Percentiles rank a stretch among this genome's conserved stretches.
Evolutionary conservation across 2,329 filamentous ascomycete species (phyloP).

Genomic region (Capronia americana): DNA sequence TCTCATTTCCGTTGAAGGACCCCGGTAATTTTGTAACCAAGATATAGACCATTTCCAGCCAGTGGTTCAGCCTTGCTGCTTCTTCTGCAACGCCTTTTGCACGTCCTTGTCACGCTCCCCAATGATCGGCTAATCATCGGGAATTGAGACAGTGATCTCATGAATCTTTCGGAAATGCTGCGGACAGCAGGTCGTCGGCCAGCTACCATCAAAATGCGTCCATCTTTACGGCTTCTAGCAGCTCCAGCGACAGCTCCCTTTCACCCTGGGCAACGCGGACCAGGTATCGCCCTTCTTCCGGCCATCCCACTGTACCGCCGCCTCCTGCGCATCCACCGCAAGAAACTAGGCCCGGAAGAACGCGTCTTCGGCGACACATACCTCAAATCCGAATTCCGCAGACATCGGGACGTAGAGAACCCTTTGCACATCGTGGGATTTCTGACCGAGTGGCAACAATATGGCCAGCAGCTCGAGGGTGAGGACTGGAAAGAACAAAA

Average conservation of each 20-base stretch:
- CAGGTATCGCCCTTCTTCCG: conserved; percentile 74
- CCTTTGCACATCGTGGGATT: conserved; percentile 94
- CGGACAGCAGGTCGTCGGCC: not conserved
- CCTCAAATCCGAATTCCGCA: conserved; percentile 88
- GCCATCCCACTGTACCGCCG: conserved; percentile 90
- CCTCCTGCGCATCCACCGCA: conserved; percentile 83
- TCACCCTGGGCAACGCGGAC: conserved; percentile 33
- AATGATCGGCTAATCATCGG: conserved; percentile 16
- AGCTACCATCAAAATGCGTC: conserved; percentile 30
- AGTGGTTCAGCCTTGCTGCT: conserved; percentile 3
- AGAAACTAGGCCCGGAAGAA: conserved; percentile 73
- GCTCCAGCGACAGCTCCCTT: conserved; percentile 31
- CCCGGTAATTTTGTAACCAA: conserved; percentile 9
- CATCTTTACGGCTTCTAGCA: conserved; percentile 31
- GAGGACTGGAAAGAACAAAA: conserved; percentile 83
- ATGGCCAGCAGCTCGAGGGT: conserved; percentile 90
- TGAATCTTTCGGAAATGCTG: not conserved
- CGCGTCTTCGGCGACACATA: conserved; percentile 89
- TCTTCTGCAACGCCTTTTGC: not conserved
- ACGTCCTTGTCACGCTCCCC: not conserved
- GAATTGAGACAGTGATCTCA: not conserved
- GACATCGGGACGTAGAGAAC: conserved; percentile 83
- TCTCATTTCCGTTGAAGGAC: not conserved
- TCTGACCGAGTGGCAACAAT: conserved; percentile 93
- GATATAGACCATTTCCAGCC: conserved; percentile 12